Conservation (phyloP, 2,329 filamentous ascomycete genomes). For the Fusarium nygamai region DNA sequence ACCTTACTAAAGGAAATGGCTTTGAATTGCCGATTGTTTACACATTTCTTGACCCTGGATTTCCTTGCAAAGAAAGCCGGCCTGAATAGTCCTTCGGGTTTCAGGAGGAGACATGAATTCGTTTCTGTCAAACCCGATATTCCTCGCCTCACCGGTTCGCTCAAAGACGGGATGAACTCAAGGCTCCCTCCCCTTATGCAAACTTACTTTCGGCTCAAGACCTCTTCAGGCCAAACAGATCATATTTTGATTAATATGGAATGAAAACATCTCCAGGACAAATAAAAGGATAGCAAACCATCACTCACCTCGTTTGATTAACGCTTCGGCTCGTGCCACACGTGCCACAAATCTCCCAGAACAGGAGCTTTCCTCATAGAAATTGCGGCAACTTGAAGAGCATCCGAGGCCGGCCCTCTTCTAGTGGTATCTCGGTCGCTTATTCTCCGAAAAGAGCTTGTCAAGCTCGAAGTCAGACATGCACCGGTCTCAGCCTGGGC, state of each 20-base stretch:
- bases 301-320: constrained; percentile 8
- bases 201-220: constrained; percentile 8
- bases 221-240: background rate
- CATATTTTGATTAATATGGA: constrained; percentile 13
- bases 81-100: no score
- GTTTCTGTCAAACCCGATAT: background rate
- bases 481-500: constrained; percentile 34
- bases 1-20: background rate
- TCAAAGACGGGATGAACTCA: constrained; percentile 8
- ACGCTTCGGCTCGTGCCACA: constrained; percentile 14
- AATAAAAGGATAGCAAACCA: constrained; percentile 22
- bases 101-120: background rate
- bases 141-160: background rate
- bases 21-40: background rate
- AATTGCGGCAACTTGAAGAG: constrained; percentile 18
- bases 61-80: background rate
- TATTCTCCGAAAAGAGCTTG: constrained; percentile 38
- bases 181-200: constrained; percentile 5
- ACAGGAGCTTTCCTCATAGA: constrained; percentile 22
- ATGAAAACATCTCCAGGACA: background rate
- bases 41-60: background rate
- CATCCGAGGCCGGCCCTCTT: constrained; percentile 26
- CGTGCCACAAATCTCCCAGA: constrained; percentile 35
- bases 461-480: constrained; percentile 44
- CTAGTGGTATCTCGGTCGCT: constrained; percentile 18